Conservation (phyloP, 306 rosid genomes). For the Castanospermum australe region DNA sequence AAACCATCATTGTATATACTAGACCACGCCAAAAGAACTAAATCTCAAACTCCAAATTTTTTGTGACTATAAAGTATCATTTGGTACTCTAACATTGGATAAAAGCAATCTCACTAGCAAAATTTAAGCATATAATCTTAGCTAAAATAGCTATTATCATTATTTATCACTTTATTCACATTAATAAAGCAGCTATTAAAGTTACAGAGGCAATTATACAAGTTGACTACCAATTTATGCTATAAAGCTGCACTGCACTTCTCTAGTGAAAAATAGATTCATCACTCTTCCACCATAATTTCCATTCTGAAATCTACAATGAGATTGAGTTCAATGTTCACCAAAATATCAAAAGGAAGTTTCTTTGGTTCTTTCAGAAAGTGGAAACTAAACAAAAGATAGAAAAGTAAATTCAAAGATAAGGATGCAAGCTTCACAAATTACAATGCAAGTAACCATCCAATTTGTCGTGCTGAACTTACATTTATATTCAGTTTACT, state of each 20-base stretch:
- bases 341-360: background rate
- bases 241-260: background rate
- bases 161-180: too few species aligned
- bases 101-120: background rate
- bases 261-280: background rate
- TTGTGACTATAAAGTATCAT: background rate
- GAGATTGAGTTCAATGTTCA: slow-evolving; percentile 14
- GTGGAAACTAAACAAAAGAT: background rate
- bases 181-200: background rate
- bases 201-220: background rate
- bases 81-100: background rate
- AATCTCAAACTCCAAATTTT: background rate
- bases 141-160: background rate
- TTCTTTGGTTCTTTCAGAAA: slow-evolving; percentile 14
- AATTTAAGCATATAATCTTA: background rate
- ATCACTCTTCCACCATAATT: slow-evolving; percentile 1
- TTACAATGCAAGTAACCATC: slow-evolving; percentile 1
- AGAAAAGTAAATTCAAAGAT: background rate
- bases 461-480: background rate
- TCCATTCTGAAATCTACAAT: slow-evolving; percentile 14
- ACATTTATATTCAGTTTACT: background rate
- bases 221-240: slow-evolving; percentile 1
- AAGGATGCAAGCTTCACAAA: slow-evolving; percentile 7
- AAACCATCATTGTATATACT: background rate
- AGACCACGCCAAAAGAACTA: background rate